Evolutionary conservation across 176 grass and related monocot genomes (phyloP), one percentile per base, ranked within the genome.

Genomic region (Oryza coarctata): DNA sequence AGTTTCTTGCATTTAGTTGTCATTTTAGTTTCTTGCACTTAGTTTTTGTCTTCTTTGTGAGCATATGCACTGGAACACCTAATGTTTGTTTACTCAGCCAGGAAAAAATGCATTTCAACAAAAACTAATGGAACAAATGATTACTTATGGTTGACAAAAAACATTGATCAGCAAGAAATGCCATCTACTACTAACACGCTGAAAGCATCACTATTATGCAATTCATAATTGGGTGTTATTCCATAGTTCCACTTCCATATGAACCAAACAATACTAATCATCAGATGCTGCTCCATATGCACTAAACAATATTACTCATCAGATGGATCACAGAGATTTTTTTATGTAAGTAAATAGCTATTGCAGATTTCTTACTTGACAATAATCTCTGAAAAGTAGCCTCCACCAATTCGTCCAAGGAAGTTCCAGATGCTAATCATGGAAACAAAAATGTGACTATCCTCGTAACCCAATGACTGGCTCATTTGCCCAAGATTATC

Each of bases 381-480:
- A 82, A 97, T 88, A 76, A 97, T 84, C 85, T 97, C 94, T 70
- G 94, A 97, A 34, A 97, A 91, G 61, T 90, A 97, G 18, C 94
- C 94, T 62, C 91, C 94, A 62, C 82, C 92, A 73, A 97, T 72
- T 29, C 94, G 91, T n/a, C 94, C 94, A 68, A 97, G 89, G 76
- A 97, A 97, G 61, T 97, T 97, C 92, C 94, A 97, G 61, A 97
- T 94, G 75, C 94, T 97, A 82, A 97, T 97, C 92, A 94, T 90
- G 3, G 94, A 97, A 22, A 97, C 94, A 65, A 94, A 97, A 80
- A 97, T 94, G 75, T 97, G 92, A 47, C 73, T 39, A 36, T 97
- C 87, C 1, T 90, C 76, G 9, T 88, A 97, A 29, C 94, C 89
- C 75, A 97, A 68, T 61, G 94, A 94, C 72, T 97, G 67, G 40